These are phyloP conservation scores for Candida peoriensis DNA, from an alignment of 805 yeast genomes.

Conservation along the genomic window DNA sequence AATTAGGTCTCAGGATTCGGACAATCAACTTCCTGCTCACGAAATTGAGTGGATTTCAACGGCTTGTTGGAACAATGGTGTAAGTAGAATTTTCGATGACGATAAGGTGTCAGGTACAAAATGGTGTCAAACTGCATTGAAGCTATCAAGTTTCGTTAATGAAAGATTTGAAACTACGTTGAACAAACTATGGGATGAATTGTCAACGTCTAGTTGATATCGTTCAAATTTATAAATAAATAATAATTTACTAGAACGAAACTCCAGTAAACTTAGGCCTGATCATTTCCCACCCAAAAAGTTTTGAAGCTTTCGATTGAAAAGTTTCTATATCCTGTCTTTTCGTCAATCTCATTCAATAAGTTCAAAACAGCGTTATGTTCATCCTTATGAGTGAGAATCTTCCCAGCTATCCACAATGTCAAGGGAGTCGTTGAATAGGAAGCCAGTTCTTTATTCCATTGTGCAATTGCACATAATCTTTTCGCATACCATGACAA, in stretches of 20 bases:
- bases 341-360: conserved; percentile 15
- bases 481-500: conserved; percentile 19
- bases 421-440: conserved; percentile 10
- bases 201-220: conserved; percentile 6
- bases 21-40: conserved; percentile 12
- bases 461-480: conserved; percentile 11
- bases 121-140: conserved; percentile 27
- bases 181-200: conserved; percentile 25
- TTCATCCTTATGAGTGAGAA: conserved; percentile 22
- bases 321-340: conserved; percentile 22
- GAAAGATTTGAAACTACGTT: conserved; percentile 22
- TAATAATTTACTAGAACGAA: not conserved
- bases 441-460: conserved; percentile 5
- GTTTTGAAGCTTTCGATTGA: conserved; percentile 14
- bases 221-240: conserved; percentile 1
- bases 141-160: conserved; percentile 24
- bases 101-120: conserved; percentile 17
- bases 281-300: conserved; percentile 23
- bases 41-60: conserved; percentile 35
- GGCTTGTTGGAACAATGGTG: conserved; percentile 35
- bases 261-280: not conserved
- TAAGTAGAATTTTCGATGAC: conserved; percentile 20
- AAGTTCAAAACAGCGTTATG: conserved; percentile 21
- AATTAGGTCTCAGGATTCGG: conserved; percentile 4
- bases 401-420: conserved; percentile 17